A percentile compares a stretch with the other conserved stretches of the same genome.
These are phyloP conservation scores for Diaporthe amygdali DNA, from an alignment of 2,329 filamentous ascomycete genomes.

Conservation along the genomic window DNA sequence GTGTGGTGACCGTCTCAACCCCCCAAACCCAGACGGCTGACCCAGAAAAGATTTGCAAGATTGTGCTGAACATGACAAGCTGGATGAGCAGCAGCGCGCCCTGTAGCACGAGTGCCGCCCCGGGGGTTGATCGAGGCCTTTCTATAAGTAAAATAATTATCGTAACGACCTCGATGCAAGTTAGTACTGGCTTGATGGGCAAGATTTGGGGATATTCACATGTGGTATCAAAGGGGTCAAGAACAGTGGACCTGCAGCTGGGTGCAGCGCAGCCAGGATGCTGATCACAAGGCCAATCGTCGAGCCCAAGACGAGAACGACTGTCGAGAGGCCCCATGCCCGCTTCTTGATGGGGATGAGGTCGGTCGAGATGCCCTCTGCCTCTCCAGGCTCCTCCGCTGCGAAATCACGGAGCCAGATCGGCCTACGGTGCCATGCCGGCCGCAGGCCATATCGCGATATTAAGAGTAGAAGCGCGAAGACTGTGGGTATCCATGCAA, in stretches of 20 bases:
- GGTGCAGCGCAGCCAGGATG: slow-evolving; percentile 3
- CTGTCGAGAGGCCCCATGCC: not conserved
- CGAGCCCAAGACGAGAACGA: slow-evolving; percentile 18
- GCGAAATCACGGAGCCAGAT: slow-evolving; percentile 41
- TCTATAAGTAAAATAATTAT: slow-evolving; percentile 18
- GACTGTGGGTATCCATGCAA: slow-evolving; percentile 38
- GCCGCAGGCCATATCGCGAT: slow-evolving; percentile 36
- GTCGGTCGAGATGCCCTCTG: slow-evolving; percentile 11
- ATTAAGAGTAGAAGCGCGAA: slow-evolving; percentile 35
- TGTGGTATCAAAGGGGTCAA: slow-evolving; percentile 22
- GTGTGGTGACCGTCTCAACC: slow-evolving; percentile 44
- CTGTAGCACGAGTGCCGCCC: slow-evolving; percentile 77
- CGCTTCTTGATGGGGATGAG: not conserved
- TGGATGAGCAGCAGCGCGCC: slow-evolving; percentile 38
- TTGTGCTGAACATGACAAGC: slow-evolving; percentile 35
- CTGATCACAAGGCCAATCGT: slow-evolving; percentile 14
- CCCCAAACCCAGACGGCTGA: slow-evolving; percentile 30
- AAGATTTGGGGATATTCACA: slow-evolving; percentile 10
- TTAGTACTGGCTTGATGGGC: not conserved
- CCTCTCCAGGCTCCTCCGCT: slow-evolving; percentile 29
- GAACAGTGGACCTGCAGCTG: slow-evolving; percentile 21
- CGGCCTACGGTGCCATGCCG: slow-evolving; percentile 38
- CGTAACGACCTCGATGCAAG: slow-evolving; percentile 8
- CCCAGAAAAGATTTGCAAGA: slow-evolving; percentile 37
- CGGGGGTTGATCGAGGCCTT: slow-evolving; percentile 50